Conservation (phyloP, 768 basidiomycete species). For the Russula brevipes region DNA sequence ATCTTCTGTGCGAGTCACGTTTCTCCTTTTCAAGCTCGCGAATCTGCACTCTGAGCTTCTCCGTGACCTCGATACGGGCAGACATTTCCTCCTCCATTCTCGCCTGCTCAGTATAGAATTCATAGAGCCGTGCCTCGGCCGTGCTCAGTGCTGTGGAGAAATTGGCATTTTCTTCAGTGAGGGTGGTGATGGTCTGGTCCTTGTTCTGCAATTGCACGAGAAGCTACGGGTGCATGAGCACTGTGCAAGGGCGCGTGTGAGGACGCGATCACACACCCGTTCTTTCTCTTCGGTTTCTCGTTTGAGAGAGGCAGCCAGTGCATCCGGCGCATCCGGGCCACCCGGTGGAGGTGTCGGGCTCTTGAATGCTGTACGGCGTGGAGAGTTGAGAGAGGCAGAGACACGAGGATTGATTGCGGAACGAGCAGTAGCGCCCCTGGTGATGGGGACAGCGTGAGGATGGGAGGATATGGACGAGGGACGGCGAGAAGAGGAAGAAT, state of each 20-base stretch:
- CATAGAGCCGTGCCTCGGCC: constrained; percentile 68
- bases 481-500: constrained; percentile 44
- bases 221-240: constrained; percentile 43
- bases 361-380: constrained; percentile 50
- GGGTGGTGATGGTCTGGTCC: constrained; percentile 57
- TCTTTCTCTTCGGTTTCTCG: constrained; percentile 80
- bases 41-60: constrained; percentile 75
- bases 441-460: constrained; percentile 36
- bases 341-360: constrained; percentile 35
- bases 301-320: constrained; percentile 58
- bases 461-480: constrained; percentile 37
- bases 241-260: constrained; percentile 13
- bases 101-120: constrained; percentile 76
- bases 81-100: constrained; percentile 79
- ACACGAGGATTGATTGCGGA: constrained; percentile 57
- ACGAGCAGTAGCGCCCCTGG: constrained; percentile 57
- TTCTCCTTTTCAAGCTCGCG: constrained; percentile 88
- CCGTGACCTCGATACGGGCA: constrained; percentile 74
- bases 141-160: constrained; percentile 58
- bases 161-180: constrained; percentile 60
- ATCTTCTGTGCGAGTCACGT: constrained; percentile 72
- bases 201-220: constrained; percentile 74
- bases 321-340: constrained; percentile 49
- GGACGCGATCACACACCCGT: constrained; percentile 44
- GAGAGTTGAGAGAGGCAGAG: constrained; percentile 45